A percentile compares a stretch with the other conserved stretches of the same genome.
Conservation (phyloP, 805 yeast genomes). For the Torulaspora maleeae region DNA sequence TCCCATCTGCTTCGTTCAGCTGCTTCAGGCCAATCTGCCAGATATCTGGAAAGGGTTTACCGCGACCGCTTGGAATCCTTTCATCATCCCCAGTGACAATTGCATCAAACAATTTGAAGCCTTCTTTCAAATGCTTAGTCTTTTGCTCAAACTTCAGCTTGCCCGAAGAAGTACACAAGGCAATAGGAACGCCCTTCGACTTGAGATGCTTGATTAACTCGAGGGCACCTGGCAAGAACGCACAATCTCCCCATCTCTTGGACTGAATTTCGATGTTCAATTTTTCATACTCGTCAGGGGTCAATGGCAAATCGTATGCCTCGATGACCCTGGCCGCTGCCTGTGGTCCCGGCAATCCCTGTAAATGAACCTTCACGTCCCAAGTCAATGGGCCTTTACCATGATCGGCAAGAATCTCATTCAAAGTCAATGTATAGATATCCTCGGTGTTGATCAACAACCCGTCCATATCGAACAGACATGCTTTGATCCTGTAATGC, state of each 20-base stretch:
- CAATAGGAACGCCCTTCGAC: slow-evolving; percentile 62
- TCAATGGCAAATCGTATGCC: slow-evolving; percentile 60
- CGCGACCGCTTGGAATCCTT: slow-evolving; percentile 76
- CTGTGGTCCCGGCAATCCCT: slow-evolving; percentile 85
- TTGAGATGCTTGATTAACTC: slow-evolving; percentile 57
- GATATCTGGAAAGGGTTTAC: slow-evolving; percentile 92
- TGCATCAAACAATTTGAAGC: slow-evolving; percentile 63
- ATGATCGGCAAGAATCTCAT: slow-evolving; percentile 58
- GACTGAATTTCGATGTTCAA: slow-evolving; percentile 49
- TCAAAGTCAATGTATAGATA: slow-evolving; percentile 74
- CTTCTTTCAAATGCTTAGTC: slow-evolving; percentile 62
- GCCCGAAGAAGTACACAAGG: slow-evolving; percentile 84
- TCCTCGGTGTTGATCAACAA: slow-evolving; percentile 88
- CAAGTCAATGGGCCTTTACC: slow-evolving; percentile 82
- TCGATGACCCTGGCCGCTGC: slow-evolving; percentile 64
- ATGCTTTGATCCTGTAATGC: slow-evolving; percentile 27
- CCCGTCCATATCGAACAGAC: slow-evolving; percentile 84
- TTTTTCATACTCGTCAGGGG: slow-evolving; percentile 59
- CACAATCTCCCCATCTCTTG: slow-evolving; percentile 55
- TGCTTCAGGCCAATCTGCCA: slow-evolving; percentile 77
- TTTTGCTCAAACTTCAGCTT: slow-evolving; percentile 58
- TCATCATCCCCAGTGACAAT: slow-evolving; percentile 86
- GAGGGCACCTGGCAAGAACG: slow-evolving; percentile 79
- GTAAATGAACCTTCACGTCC: slow-evolving; percentile 82
- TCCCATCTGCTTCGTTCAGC: slow-evolving; percentile 52